phyloP scores from a whole-genome alignment of 1,284 basidiomycete species.

The Tremellales sp. region DNA sequence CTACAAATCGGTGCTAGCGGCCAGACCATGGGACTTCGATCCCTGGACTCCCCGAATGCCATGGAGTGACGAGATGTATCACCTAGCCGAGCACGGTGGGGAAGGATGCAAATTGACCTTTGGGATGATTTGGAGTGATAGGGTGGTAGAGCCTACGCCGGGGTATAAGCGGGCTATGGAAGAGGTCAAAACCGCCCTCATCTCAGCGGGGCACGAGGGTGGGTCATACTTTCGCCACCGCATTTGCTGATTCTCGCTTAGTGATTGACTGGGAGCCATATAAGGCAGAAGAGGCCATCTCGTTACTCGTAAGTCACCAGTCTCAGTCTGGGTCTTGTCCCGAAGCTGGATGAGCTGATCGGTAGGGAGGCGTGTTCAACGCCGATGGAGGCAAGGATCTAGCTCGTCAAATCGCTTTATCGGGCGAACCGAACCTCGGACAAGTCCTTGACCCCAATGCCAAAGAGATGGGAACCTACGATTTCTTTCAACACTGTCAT shows the following conservation, averaged over 20 bases:
- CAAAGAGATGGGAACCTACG: conserved; percentile 15
- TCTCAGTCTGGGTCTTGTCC: not conserved
- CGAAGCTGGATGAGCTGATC: not conserved
- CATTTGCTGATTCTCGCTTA: conserved; percentile 43
- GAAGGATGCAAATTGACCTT: conserved; percentile 51
- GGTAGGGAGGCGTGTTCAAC: conserved; percentile 10
- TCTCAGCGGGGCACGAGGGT: conserved; percentile 56
- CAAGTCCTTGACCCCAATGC: conserved; percentile 4
- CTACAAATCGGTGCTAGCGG: conserved; percentile 6
- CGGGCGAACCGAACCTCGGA: conserved; percentile 32
- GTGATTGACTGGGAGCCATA: conserved; percentile 52
- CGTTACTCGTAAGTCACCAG: not conserved
- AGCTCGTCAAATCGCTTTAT: conserved; percentile 12
- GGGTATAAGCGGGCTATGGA: conserved; percentile 55
- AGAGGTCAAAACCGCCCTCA: conserved; percentile 50
- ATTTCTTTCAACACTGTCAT: too few species aligned
- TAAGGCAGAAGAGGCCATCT: conserved; percentile 28
- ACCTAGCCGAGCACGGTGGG: conserved; percentile 21
- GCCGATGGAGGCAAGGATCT: conserved; percentile 21
- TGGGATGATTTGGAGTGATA: conserved; percentile 58
- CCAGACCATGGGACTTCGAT: conserved; percentile 13
- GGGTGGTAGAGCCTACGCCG: conserved; percentile 56
- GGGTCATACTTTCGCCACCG: not conserved
- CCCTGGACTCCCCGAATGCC: conserved; percentile 11
- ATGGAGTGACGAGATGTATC: conserved; percentile 20